Percentiles rank a stretch among this genome's conserved stretches.
phyloP scores from a whole-genome alignment of 352 stramenopile species.

The Pythium pectinolyticum region DNA sequence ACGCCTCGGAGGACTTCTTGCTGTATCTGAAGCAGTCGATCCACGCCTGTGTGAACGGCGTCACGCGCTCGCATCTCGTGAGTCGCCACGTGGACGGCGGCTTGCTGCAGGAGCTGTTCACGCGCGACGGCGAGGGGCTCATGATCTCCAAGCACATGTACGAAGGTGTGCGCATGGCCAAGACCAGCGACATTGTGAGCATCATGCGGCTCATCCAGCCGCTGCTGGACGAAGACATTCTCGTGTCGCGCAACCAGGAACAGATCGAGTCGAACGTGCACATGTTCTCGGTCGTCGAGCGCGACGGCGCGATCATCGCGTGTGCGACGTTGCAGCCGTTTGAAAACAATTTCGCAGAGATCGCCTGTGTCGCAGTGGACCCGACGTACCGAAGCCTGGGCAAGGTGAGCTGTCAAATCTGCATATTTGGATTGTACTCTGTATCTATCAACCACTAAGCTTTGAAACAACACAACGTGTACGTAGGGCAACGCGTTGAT shows the following conservation, averaged over 20 bases:
- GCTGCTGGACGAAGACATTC: slow-evolving; percentile 83
- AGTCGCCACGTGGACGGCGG: slow-evolving; percentile 86
- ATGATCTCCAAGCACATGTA: slow-evolving; percentile 98
- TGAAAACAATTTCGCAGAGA: slow-evolving; percentile 88
- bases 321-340: slow-evolving; percentile 89
- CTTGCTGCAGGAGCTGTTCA: slow-evolving; percentile 97
- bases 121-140: slow-evolving; percentile 94
- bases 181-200: slow-evolving; percentile 90
- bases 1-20: slow-evolving; percentile 69
- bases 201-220: slow-evolving; percentile 89
- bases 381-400: slow-evolving; percentile 80
- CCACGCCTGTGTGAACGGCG: slow-evolving; percentile 77
- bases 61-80: slow-evolving; percentile 85
- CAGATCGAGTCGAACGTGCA: slow-evolving; percentile 89
- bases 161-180: slow-evolving; percentile 93
- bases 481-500: slow-evolving; percentile 88
- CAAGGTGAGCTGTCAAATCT: slow-evolving; percentile 51
- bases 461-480: too few relatives aligned
- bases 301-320: slow-evolving; percentile 88
- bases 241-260: slow-evolving; percentile 86
- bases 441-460: background rate
- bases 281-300: slow-evolving; percentile 87
- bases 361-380: slow-evolving; percentile 90
- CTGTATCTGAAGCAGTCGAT: slow-evolving; percentile 87
- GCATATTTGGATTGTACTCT: background rate